A percentile compares a stretch with the other conserved stretches of the same genome.
phyloP scores from a whole-genome alignment of 768 basidiomycete species.

The Gloeopeniophorella convolvens region DNA sequence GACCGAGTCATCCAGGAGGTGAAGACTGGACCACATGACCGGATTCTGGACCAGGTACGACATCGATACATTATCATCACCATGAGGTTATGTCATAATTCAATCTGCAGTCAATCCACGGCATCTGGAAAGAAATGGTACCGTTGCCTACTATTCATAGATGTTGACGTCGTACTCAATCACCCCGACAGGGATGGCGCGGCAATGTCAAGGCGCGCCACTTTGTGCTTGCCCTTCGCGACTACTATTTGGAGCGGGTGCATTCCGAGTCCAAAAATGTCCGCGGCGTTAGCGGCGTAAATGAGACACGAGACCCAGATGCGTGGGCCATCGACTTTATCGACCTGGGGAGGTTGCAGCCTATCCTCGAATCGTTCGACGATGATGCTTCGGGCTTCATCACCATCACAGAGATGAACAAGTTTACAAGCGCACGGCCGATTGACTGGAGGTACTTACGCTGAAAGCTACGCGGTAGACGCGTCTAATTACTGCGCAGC shows the following conservation, averaged over 20 bases:
- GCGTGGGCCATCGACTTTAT: conserved; percentile 26
- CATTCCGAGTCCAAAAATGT: not conserved
- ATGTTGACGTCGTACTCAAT: not conserved
- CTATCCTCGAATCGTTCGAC: conserved; percentile 30
- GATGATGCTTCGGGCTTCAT: conserved; percentile 31
- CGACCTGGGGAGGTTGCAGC: conserved; percentile 20
- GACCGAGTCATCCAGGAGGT: conserved; percentile 18
- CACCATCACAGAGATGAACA: conserved; percentile 29
- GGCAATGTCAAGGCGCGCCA: conserved; percentile 18
- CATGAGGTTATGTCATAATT: not conserved
- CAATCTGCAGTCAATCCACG: not conserved
- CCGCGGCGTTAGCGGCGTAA: not conserved
- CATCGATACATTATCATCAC: too few relatives aligned
- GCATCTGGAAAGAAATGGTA: conserved; percentile 27
- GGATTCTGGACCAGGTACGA: conserved; percentile 18
- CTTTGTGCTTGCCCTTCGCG: conserved; percentile 26
- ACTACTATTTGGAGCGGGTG: conserved; percentile 26
- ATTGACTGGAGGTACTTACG: conserved; percentile 23
- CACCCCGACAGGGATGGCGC: conserved; percentile 21
- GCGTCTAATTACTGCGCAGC: conserved; percentile 2
- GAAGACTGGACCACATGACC: conserved; percentile 23
- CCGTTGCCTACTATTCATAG: not conserved
- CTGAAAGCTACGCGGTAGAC: not conserved
- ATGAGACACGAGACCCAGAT: conserved; percentile 14
- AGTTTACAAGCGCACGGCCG: conserved; percentile 25